Evolutionary conservation across 768 basidiomycete species (phyloP), one percentile per base, ranked within the genome.

Genomic region (Mycena kentingensis): DNA sequence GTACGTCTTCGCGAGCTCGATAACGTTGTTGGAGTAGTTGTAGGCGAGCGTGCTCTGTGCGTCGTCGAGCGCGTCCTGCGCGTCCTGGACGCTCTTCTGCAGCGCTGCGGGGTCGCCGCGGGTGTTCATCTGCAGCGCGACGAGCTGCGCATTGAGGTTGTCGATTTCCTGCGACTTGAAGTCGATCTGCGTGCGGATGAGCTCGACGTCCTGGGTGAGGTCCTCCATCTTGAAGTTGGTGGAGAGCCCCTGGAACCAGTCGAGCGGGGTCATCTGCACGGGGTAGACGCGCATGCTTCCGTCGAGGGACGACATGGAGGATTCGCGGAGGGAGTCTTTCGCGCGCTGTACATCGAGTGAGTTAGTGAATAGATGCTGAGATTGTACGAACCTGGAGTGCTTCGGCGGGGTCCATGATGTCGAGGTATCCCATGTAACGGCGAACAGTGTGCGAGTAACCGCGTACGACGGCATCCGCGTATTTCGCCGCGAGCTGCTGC

Each of bases 211-310:
- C 16, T 54, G 49, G 3, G 67, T 66, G 19, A 68, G 58, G 44
- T 68, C 67, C 42, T 66, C 65, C 59, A 64, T 45, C 1, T 60
- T 61, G 52, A 68, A 68, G 2, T 60, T 62, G 8, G 67, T 65
- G 18, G 64, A 63, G 7, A 68, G 53, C 12, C 62, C 54, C 37
- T 62, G 58, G 51, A 63, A 67, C 66, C 66, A 67, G 35, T 66
- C 64, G 29, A 67, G 46, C 3, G 66, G 66, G 13, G 53, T 47
- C 58, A 67, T 54, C 32, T 65, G 66, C 7, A 67, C 60, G 0
- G 66, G 66, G 34, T 62, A 67, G 7, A 66, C 50, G 24, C 60
- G 57, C 52, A 65, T 57, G 38, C 55, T 57, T 8, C 61, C 63
- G 50, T 65, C 63, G 3, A 67, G 51, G 7, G 65, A 66, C 31